Evolutionary conservation across 139 green algal genomes (phyloP).

Genomic region (Chlorokybus atmophyticus): DNA sequence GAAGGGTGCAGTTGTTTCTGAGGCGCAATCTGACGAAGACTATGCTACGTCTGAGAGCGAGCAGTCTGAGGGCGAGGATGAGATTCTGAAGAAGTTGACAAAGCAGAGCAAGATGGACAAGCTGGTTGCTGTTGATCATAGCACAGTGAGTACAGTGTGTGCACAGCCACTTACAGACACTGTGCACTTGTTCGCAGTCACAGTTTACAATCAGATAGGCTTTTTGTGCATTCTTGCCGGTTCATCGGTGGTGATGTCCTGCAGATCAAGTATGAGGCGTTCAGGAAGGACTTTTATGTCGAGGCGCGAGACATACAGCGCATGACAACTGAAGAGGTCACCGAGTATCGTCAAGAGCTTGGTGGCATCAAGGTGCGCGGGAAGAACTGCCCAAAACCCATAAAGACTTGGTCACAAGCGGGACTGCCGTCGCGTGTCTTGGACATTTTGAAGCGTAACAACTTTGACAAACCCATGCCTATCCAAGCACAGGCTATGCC

Average conservation of each 20-base stretch:
- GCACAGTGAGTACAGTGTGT: too few species aligned
- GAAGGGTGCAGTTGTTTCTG: too few species aligned
- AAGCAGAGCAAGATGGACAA: slow-evolving; percentile 81
- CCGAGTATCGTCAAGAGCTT: slow-evolving; percentile 48
- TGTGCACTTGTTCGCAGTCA: too few species aligned
- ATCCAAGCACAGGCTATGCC: slow-evolving; percentile 80
- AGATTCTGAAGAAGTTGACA: slow-evolving; percentile 36
- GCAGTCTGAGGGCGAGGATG: slow-evolving; percentile 19
- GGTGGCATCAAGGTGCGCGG: slow-evolving; percentile 75
- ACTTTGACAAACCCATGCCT: slow-evolving; percentile 70
- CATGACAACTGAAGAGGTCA: slow-evolving; percentile 48
- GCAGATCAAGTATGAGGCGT: slow-evolving; percentile 60
- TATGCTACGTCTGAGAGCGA: slow-evolving; percentile 22
- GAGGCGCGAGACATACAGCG: slow-evolving; percentile 37
- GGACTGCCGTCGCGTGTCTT: slow-evolving; percentile 61
- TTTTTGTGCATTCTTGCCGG: too few species aligned
- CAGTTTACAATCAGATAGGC: too few species aligned
- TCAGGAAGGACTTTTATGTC: slow-evolving; percentile 80
- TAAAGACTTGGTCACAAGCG: slow-evolving; percentile 42
- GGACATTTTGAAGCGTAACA: slow-evolving; percentile 54
- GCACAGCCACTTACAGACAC: too few species aligned
- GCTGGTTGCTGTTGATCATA: slow-evolving; percentile 67
- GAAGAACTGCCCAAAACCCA: slow-evolving; percentile 68
- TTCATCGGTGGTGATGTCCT: too few species aligned
- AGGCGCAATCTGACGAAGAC: too few species aligned